A percentile compares a stretch with the other conserved stretches of the same genome.
Evolutionary conservation across 345 rosid genomes (phyloP).

Genomic region (Pistacia vera): DNA sequence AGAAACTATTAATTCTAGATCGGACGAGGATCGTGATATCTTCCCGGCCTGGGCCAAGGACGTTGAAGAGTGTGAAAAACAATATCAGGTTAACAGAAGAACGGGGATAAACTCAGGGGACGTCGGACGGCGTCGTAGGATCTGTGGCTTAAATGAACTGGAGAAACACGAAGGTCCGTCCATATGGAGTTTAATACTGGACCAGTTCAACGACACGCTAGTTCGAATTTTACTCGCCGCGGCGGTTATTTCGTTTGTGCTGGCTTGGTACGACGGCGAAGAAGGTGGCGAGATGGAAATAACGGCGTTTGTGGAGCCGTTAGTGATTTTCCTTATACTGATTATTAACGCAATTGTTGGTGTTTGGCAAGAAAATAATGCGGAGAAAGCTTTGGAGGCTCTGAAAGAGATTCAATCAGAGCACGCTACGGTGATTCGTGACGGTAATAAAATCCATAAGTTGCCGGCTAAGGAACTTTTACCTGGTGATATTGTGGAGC

Average conservation of each 20-base stretch:
- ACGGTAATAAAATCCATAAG: constrained; percentile 37
- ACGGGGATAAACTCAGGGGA: constrained; percentile 41
- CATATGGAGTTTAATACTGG: constrained; percentile 49
- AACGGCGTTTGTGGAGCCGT: constrained; percentile 71
- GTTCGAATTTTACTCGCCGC: constrained; percentile 60
- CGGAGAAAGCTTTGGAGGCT: constrained; percentile 76
- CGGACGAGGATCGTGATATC: constrained; percentile 9
- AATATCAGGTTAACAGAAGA: constrained; percentile 35
- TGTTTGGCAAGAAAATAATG: constrained; percentile 73
- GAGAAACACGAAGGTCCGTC: constrained; percentile 64
- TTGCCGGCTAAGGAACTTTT: constrained; percentile 62
- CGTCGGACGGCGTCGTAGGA: constrained; percentile 40
- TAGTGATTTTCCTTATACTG: constrained; percentile 70
- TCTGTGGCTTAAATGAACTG: constrained; percentile 58
- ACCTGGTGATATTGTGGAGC: constrained; percentile 66
- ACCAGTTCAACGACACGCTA: constrained; percentile 65
- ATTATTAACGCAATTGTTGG: constrained; percentile 68
- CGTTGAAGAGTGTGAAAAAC: constrained; percentile 49
- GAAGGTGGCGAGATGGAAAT: constrained; percentile 66
- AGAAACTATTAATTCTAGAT: constrained; percentile 17
- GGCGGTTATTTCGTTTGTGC: constrained; percentile 59
- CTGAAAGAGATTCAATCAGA: constrained; percentile 74
- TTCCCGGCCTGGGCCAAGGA: constrained; percentile 64
- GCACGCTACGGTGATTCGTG: constrained; percentile 59
- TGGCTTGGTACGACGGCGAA: constrained; percentile 63